A percentile compares a stretch with the other conserved stretches of the same genome.
Conservation (phyloP, 495 filamentous ascomycete species). For the Baudoinia panamericana region DNA sequence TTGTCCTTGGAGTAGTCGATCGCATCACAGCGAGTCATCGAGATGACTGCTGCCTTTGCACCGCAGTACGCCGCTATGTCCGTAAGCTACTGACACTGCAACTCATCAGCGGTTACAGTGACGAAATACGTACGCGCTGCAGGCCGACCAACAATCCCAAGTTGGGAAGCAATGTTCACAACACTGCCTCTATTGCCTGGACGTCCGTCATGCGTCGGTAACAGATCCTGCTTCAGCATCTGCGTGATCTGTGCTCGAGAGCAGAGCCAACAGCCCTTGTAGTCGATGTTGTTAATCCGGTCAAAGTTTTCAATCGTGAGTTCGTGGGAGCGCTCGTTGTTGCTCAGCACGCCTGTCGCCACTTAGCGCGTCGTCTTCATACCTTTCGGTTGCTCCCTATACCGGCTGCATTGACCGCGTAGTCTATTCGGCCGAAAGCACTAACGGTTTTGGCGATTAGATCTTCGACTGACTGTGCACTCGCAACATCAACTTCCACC, state of each 20-base stretch:
- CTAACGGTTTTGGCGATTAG: constrained; percentile 27
- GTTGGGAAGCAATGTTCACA: constrained; percentile 43
- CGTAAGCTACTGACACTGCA: neutral
- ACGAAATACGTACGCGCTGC: constrained; percentile 29
- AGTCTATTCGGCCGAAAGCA: constrained; percentile 38
- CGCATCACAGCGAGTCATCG: constrained; percentile 34
- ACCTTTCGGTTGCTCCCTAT: neutral
- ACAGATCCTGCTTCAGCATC: constrained; percentile 38
- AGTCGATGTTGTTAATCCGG: constrained; percentile 40
- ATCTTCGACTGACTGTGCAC: constrained; percentile 33
- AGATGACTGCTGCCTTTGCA: constrained; percentile 28
- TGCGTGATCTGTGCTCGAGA: constrained; percentile 36
- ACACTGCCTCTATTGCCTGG: constrained; percentile 26
- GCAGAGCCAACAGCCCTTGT: constrained; percentile 39
- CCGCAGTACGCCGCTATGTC: constrained; percentile 23
- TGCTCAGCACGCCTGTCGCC: constrained; percentile 27
- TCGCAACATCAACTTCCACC: constrained; percentile 31
- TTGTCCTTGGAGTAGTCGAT: constrained; percentile 39
- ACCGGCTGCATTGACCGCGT: constrained; percentile 40
- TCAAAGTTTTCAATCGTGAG: constrained; percentile 34
- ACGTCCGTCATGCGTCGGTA: constrained; percentile 28
- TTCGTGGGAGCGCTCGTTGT: constrained; percentile 29
- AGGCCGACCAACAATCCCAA: constrained; percentile 39
- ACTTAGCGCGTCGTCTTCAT: neutral
- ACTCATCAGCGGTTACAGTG: neutral